Evolutionary conservation across 192 early-diverging fungal genomes (phyloP).

Genomic region (Paraglomus occultum): DNA sequence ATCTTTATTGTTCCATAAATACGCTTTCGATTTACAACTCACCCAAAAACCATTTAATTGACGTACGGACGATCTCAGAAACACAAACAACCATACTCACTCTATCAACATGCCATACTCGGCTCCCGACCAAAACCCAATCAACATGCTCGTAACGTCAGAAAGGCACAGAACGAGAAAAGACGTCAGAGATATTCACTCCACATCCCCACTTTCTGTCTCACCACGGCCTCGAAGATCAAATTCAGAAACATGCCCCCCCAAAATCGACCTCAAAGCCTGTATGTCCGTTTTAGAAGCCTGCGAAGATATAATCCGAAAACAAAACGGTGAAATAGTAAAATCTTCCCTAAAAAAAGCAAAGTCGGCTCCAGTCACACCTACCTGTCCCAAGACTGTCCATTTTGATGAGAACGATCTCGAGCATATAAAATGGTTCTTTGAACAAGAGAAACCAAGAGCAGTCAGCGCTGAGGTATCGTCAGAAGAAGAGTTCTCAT

Average conservation of each 20-base stretch:
- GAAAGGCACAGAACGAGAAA: neutral
- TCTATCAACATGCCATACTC: neutral
- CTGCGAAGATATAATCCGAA: neutral
- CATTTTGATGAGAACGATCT: slow-evolving; percentile 62
- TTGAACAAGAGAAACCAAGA: slow-evolving; percentile 63
- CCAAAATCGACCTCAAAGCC: slow-evolving; percentile 2
- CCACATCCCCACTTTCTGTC: slow-evolving; percentile 10
- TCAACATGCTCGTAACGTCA: neutral
- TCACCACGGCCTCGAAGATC: slow-evolving; percentile 25
- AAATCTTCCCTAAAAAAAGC: slow-evolving; percentile 22
- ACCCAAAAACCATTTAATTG: no score
- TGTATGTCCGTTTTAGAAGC: neutral
- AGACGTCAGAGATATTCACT: slow-evolving; percentile 7
- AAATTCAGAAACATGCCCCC: neutral
- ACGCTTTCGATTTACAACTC: no score
- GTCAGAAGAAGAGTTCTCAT: slow-evolving; percentile 36
- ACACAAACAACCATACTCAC: neutral
- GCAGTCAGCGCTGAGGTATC: slow-evolving; percentile 38
- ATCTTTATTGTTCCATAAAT: no score
- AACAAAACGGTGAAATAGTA: slow-evolving; percentile 24
- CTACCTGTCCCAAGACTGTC: slow-evolving; percentile 57
- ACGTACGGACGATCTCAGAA: neutral
- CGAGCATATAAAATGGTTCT: slow-evolving; percentile 69
- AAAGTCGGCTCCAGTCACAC: slow-evolving; percentile 35
- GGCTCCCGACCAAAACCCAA: neutral